Evolutionary conservation across 331 rosid species (phyloP).

Genomic region (Erythrophleum ivorense): DNA sequence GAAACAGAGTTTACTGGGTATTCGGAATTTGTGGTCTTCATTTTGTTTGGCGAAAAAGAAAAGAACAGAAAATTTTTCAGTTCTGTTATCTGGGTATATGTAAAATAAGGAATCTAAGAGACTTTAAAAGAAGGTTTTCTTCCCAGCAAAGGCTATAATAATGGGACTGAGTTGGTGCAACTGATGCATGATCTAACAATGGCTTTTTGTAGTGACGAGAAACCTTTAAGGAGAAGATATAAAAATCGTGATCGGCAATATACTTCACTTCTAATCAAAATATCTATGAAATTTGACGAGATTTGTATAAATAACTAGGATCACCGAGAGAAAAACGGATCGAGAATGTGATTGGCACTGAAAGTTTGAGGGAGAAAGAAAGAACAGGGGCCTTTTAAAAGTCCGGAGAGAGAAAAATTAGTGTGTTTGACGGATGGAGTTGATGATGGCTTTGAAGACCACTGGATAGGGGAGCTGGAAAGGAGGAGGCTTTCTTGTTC

Average conservation of each 20-base stretch:
- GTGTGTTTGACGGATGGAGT: neutral
- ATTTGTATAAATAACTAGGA: neutral
- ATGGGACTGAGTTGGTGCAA: neutral
- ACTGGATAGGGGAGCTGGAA: neutral
- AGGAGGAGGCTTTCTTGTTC: slow-evolving; percentile 1
- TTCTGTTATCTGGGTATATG: neutral
- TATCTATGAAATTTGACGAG: slow-evolving; percentile 2
- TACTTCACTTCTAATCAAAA: slow-evolving; percentile 18
- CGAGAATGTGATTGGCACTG: neutral
- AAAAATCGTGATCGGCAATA: slow-evolving; percentile 11
- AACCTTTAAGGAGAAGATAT: neutral
- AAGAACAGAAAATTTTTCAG: neutral
- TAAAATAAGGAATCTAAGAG: neutral
- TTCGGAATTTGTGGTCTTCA: slow-evolving; percentile 57
- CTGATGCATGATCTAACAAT: neutral
- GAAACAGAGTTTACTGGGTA: slow-evolving; percentile 46
- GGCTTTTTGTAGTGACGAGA: slow-evolving; percentile 7
- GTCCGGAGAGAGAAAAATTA: slow-evolving; percentile 16
- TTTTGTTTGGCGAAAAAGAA: slow-evolving; percentile 28
- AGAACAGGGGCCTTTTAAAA: neutral
- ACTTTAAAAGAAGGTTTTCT: neutral
- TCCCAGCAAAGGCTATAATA: neutral
- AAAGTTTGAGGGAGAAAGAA: slow-evolving; percentile 1
- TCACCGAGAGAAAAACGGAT: neutral
- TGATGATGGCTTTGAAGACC: slow-evolving; percentile 32